A percentile compares a stretch with the other conserved stretches of the same genome.
Evolutionary conservation across 192 early-diverging fungal species (phyloP).

Genomic region (Ambispora gerdemannii): DNA sequence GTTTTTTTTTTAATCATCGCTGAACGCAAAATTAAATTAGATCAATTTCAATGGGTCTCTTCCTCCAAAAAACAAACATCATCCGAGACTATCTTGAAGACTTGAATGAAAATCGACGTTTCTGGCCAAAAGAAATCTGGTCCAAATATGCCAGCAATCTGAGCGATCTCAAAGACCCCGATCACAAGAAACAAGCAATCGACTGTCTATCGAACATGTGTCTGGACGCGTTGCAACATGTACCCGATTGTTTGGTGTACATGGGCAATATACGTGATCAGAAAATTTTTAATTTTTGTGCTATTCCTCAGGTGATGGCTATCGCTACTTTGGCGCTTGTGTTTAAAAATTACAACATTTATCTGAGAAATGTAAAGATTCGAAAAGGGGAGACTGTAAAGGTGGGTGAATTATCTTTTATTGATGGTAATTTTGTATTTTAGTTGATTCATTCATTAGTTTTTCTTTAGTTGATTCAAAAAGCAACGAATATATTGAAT

Average conservation of each 20-base stretch:
- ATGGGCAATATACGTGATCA: slow-evolving; percentile 72
- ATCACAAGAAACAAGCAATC: slow-evolving; percentile 64
- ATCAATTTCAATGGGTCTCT: slow-evolving; percentile 94
- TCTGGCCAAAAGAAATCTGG: slow-evolving; percentile 98
- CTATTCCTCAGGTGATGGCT: slow-evolving; percentile 99
- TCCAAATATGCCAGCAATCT: slow-evolving; percentile 70
- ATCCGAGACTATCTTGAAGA: slow-evolving; percentile 95
- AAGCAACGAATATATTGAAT: slow-evolving; percentile 49
- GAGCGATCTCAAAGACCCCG: slow-evolving; percentile 67
- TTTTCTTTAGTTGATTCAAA: slow-evolving; percentile 48
- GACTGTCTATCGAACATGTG: slow-evolving; percentile 87
- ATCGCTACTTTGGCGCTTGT: slow-evolving; percentile 85
- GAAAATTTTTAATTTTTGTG: slow-evolving; percentile 88
- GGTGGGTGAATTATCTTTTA: slow-evolving; percentile 38
- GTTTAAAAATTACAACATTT: slow-evolving; percentile 83
- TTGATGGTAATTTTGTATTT: background rate
- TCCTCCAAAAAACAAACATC: slow-evolving; percentile 99
- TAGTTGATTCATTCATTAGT: background rate
- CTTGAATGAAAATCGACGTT: slow-evolving; percentile 78
- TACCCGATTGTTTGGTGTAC: slow-evolving; percentile 87
- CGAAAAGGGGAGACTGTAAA: slow-evolving; percentile 80
- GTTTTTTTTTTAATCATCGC: background rate
- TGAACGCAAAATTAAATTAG: no score
- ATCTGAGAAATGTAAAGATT: slow-evolving; percentile 82
- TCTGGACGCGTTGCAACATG: slow-evolving; percentile 76